Evolutionary conservation across 192 early-diverging fungal species (phyloP).

Genomic region (Dispira simplex): DNA sequence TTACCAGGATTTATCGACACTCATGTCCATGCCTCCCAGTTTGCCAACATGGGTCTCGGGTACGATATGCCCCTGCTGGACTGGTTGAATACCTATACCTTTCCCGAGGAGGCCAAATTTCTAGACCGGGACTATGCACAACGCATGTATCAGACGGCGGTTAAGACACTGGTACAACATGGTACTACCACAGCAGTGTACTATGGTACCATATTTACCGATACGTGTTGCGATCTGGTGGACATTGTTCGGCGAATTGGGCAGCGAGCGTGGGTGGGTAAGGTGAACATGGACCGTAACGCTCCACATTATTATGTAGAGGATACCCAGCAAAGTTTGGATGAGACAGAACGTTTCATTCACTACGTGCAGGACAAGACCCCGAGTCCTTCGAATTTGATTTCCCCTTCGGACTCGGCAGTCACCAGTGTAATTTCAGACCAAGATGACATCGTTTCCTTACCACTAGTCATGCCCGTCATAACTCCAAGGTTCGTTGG

Average conservation of each 20-base stretch:
- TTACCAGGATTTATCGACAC: conserved; percentile 89
- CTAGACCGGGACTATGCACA: conserved; percentile 46
- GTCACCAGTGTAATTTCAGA: not conserved
- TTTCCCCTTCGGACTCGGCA: not conserved
- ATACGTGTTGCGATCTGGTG: conserved; percentile 53
- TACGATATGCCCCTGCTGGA: conserved; percentile 80
- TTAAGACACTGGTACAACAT: conserved; percentile 51
- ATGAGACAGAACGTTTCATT: conserved; percentile 50
- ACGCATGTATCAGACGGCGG: conserved; percentile 43
- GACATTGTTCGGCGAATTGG: conserved; percentile 58
- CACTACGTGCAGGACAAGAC: conserved; percentile 27
- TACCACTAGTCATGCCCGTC: conserved; percentile 49
- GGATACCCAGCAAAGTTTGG: conserved; percentile 43
- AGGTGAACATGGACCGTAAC: conserved; percentile 94
- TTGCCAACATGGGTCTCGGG: conserved; percentile 73
- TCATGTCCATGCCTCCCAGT: conserved; percentile 91
- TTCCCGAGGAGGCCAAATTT: conserved; percentile 70
- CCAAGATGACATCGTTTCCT: conserved; percentile 6
- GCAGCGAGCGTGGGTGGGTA: conserved; percentile 87
- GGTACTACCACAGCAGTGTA: conserved; percentile 88
- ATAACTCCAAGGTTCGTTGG: conserved; percentile 93
- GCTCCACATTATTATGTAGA: conserved; percentile 65
- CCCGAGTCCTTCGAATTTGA: conserved; percentile 13
- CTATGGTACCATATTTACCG: conserved; percentile 81
- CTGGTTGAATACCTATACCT: conserved; percentile 84